Evolutionary conservation across 2,329 filamentous ascomycete species (phyloP), one percentile per base, ranked within the genome.

Genomic region (Aureobasidium namibiae): DNA sequence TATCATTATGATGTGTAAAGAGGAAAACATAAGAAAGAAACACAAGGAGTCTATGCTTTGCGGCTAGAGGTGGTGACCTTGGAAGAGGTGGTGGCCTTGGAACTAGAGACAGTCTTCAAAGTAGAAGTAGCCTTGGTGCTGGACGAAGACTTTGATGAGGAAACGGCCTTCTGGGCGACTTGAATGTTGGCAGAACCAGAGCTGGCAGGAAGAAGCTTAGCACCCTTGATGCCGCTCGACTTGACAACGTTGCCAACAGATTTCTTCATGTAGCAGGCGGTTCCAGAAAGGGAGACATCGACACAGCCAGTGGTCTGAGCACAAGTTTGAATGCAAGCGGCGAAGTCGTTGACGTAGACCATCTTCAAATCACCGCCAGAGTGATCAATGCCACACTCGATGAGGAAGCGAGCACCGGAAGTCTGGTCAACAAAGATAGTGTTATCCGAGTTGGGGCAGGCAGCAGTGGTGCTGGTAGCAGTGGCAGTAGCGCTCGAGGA

Each of bases 181-280:
- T 49, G 42, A 34, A 48, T 31, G n/a, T 53, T 57, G 29, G 41
- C 59, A 24, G 53, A 50, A 11, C 46, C 38, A 18, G 44, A 50
- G 42, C 31, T 36, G 26, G 53, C 38, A 34, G 61, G 60, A 33
- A 68, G 53, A 33, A 70, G 53, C 60, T 63, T 68, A 4, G 69
- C 69, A 41, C 68, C 69, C 59, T 59, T 62, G 45, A 71, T 62
- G 10, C 61, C 60, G 39, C 64, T 63, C 33, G 62, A 62, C 16
- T 57, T 57, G 42, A 66, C 38, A 6, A 62, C 48, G 18, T 56
- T 41, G 8, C 66, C 67, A 14, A 70, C 44, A 7, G 52, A 61
- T n/a, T 59, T 65, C 67, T 71, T 71, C 60, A 70, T 57, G 57
- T 70, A 69, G 60, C 67, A 70, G n/a, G 67, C 68, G 18, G 61